Conservation (phyloP, 2,329 filamentous ascomycete genomes). For the Scedosporium dehoogii region DNA sequence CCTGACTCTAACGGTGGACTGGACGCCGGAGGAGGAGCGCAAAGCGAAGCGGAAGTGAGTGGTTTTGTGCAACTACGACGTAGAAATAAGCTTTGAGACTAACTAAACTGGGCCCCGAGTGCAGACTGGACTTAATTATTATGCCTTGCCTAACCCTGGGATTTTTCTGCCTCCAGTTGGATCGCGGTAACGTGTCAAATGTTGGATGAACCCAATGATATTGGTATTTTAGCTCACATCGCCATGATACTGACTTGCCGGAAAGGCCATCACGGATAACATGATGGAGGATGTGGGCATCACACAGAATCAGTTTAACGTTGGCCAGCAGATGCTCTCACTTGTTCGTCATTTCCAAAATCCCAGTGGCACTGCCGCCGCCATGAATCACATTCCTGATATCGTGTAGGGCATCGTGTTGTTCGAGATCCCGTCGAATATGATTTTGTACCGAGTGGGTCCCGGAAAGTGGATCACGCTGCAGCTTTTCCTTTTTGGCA, state of each 20-base stretch:
- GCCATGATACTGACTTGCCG: too few species aligned
- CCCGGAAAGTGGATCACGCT: slow-evolving; percentile 31
- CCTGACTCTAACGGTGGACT: slow-evolving; percentile 20
- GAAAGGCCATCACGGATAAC: slow-evolving; percentile 37
- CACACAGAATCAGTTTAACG: slow-evolving; percentile 40
- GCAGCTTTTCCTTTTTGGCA: slow-evolving; percentile 15
- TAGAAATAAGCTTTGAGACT: neutral
- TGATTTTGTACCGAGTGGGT: slow-evolving; percentile 34
- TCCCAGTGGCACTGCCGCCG: too few species aligned
- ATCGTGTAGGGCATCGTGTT: slow-evolving; percentile 28
- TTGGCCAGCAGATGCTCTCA: slow-evolving; percentile 40
- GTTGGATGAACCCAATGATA: too few species aligned
- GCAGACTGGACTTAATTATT: slow-evolving; percentile 32
- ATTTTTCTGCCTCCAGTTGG: slow-evolving; percentile 26
- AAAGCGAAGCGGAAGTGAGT: slow-evolving; percentile 28
- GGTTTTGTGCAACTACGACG: neutral
- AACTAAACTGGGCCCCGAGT: neutral
- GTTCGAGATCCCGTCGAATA: slow-evolving; percentile 37
- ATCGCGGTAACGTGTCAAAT: slow-evolving; percentile 29
- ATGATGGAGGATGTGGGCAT: slow-evolving; percentile 41
- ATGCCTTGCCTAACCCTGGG: slow-evolving; percentile 35
- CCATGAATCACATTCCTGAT: too few species aligned
- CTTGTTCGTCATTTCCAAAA: slow-evolving; percentile 12
- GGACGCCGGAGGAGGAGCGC: slow-evolving; percentile 24
- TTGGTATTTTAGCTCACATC: too few species aligned